phyloP scores from a whole-genome alignment of 2,329 filamentous ascomycete species.

The Colletotrichum sp. region DNA sequence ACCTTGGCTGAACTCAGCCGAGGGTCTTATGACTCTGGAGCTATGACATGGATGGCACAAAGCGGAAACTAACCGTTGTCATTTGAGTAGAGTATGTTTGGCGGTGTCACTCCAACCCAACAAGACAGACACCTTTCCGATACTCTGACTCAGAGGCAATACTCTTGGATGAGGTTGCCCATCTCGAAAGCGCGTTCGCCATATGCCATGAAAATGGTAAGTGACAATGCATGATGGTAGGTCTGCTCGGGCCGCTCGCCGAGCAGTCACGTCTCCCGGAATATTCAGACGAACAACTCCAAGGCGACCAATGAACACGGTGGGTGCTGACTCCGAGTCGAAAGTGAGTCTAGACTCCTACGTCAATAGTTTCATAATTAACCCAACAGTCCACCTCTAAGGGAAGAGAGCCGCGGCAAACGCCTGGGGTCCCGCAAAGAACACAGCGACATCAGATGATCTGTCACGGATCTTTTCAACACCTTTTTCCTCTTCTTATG shows the following conservation, averaged over 20 bases:
- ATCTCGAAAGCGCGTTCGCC: neutral
- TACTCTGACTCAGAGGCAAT: neutral
- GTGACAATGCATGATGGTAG: neutral
- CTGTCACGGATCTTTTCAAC: neutral
- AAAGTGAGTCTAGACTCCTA: neutral
- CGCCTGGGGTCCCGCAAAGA: neutral
- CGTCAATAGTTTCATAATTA: neutral
- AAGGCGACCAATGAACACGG: neutral
- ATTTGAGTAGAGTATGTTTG: neutral
- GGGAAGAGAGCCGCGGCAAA: neutral
- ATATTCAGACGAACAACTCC: neutral
- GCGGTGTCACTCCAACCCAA: neutral
- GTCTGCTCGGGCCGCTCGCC: neutral
- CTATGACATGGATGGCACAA: neutral
- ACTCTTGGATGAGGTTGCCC: neutral
- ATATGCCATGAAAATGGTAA: neutral
- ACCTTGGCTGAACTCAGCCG: neutral
- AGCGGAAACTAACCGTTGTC: neutral
- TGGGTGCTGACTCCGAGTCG: neutral
- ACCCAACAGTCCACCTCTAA: neutral
- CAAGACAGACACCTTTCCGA: neutral
- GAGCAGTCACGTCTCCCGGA: neutral
- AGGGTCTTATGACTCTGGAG: neutral
- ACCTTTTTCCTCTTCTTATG: neutral
- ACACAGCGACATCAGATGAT: slow-evolving; percentile 10